Conservation (phyloP, 108 stramenopile species). For the Cyclostephanos invisitatus region DNA sequence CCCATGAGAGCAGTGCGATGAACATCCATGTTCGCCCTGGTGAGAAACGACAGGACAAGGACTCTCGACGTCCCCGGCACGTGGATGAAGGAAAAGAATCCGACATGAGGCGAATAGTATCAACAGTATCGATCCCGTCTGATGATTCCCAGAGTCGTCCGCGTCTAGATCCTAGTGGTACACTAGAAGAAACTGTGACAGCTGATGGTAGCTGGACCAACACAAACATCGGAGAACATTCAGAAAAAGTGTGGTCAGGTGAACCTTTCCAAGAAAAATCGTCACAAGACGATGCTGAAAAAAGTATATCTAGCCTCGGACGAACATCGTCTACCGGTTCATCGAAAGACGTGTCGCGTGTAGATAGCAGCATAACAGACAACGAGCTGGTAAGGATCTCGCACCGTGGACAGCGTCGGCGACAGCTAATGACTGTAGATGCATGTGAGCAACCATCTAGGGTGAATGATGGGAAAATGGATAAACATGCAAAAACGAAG, state of each 20-base stretch:
- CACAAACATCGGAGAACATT: slow-evolving; percentile 11
- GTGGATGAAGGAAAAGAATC: not conserved
- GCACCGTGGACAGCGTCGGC: not conserved
- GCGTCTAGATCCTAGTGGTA: not conserved
- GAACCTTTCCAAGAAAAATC: slow-evolving; percentile 4
- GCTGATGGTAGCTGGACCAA: slow-evolving; percentile 5
- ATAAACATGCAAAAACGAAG: slow-evolving; percentile 42
- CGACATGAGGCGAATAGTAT: not conserved
- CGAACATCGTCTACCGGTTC: slow-evolving; percentile 4
- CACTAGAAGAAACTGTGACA: slow-evolving; percentile 6
- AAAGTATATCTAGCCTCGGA: not conserved
- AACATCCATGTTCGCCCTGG: not conserved
- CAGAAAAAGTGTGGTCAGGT: slow-evolving; percentile 15
- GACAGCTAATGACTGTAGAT: not conserved
- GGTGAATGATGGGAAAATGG: slow-evolving; percentile 18
- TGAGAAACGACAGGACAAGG: not conserved
- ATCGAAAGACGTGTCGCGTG: slow-evolving; percentile 14
- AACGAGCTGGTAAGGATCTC: slow-evolving; percentile 11
- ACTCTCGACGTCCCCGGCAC: not conserved
- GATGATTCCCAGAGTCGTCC: slow-evolving; percentile 18
- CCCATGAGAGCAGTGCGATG: not conserved
- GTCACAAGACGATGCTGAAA: slow-evolving; percentile 4
- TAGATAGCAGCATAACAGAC: slow-evolving; percentile 6
- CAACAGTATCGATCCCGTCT: slow-evolving; percentile 5
- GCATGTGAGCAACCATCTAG: slow-evolving; percentile 5